These are phyloP conservation scores for Iris pallida DNA, from an alignment of 116 monocot genomes.

Conservation along the genomic window DNA sequence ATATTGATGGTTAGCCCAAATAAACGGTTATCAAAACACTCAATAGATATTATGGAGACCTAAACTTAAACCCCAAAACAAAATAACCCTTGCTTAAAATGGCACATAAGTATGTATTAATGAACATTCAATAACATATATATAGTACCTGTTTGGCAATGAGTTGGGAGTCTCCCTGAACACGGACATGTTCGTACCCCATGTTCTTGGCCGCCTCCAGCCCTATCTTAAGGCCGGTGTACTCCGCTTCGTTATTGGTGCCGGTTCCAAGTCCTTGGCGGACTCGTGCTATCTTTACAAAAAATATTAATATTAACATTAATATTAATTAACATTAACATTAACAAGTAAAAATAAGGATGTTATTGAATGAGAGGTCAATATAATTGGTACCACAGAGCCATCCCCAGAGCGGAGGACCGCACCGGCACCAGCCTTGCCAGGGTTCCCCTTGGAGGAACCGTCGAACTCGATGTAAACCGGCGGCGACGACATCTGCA, in stretches of 20 bases:
- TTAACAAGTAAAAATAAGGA: no score
- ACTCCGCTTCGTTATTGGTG: slow-evolving; percentile 19
- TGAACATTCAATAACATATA: no score
- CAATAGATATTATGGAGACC: no score
- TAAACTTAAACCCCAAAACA: no score
- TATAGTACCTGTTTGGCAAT: slow-evolving; percentile 1
- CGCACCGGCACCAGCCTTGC: slow-evolving; percentile 36
- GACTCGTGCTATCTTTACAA: slow-evolving; percentile 21
- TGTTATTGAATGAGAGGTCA: not conserved
- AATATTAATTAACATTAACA: no score
- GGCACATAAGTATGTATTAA: no score
- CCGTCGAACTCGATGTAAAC: slow-evolving; percentile 46
- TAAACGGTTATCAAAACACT: no score
- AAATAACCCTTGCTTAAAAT: no score
- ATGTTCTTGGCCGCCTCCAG: not conserved
- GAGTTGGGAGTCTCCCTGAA: slow-evolving; percentile 3
- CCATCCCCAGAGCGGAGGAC: slow-evolving; percentile 32
- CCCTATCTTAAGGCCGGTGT: not conserved
- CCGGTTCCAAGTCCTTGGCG: slow-evolving; percentile 36
- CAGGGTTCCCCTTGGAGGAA: slow-evolving; percentile 32
- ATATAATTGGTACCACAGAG: slow-evolving; percentile 22
- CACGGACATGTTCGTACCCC: slow-evolving; percentile 1
- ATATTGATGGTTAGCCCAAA: no score
- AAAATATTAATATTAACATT: slow-evolving; percentile 1
- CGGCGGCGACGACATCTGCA: no score